Evolutionary conservation across 2,329 filamentous ascomycete species (phyloP).

Genomic region (Furcasterigmium furcatum): DNA sequence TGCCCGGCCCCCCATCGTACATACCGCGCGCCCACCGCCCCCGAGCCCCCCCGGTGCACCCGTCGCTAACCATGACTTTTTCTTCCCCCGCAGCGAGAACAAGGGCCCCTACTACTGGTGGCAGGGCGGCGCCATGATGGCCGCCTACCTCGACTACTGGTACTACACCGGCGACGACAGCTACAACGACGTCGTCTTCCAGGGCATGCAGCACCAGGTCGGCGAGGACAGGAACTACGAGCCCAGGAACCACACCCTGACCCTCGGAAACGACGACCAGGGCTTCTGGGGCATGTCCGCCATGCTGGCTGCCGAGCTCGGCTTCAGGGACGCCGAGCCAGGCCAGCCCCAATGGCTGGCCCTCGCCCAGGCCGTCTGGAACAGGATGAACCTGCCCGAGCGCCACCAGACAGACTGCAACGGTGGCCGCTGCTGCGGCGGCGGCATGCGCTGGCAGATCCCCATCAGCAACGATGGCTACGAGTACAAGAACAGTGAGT

Average conservation of each 20-base stretch:
- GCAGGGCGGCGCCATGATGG: conserved; percentile 62
- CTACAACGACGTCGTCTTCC: conserved; percentile 52
- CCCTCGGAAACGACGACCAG: conserved; percentile 63
- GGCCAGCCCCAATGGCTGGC: conserved; percentile 49
- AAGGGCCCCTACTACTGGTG: conserved; percentile 60
- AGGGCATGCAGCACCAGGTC: conserved; percentile 49
- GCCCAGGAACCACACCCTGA: conserved; percentile 49
- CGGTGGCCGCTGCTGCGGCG: conserved; percentile 32
- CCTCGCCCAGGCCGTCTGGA: conserved; percentile 63
- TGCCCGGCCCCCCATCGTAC: conserved; percentile 37
- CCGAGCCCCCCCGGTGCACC: too few species aligned
- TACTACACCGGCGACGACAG: conserved; percentile 55
- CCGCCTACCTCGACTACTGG: conserved; percentile 63
- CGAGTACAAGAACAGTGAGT: conserved; percentile 61
- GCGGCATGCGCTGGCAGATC: conserved; percentile 74
- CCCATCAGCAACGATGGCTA: conserved; percentile 72
- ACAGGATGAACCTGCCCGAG: conserved; percentile 47
- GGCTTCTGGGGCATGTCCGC: conserved; percentile 64
- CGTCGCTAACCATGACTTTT: neutral
- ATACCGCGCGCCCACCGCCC: too few species aligned
- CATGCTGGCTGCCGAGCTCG: conserved; percentile 56
- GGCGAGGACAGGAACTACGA: conserved; percentile 52
- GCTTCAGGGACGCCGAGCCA: conserved; percentile 52
- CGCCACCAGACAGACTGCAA: conserved; percentile 56
- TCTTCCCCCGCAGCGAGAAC: neutral